Evolutionary conservation across 108 stramenopile species (phyloP), one percentile per base, ranked within the genome.

Genomic region (Epipyxis sp.): DNA sequence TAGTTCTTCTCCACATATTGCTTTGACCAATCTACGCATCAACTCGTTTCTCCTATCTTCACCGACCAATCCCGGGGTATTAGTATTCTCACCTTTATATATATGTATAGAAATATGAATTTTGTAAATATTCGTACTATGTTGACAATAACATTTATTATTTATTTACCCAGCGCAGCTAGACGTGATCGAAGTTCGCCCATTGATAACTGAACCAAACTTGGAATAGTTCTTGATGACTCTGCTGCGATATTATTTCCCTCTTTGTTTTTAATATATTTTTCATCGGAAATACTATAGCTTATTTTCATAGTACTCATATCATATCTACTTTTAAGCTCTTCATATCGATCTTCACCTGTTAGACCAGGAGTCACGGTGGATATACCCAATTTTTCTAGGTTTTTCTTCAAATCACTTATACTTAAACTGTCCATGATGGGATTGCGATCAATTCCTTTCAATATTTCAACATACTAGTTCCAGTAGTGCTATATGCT

Each of bases 331-430:
- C 25, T 57, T n/a, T n/a, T 57, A 13, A 67, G 20, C 65, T 67
- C 65, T 67, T 67, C 65, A 42, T 13, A 43, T 74, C 71, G 44
- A 54, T 74, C 46, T 6, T 74, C 71, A 74, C 71, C 71, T 37
- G 44, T 37, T 20, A 74, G 35, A 6, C 71, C 71, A 35, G 71
- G 71, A 54, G 71, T 74, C 10, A 42, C 16, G 6, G 71, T 74
- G 71, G 27, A 29, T 30, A 74, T 57, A 32, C 71, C 71, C 50
- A 74, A 35, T 39, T 46, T 50, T 50, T 50, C 46, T 20, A 50
- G 20, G 13, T 50, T 20, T 13, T 6, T 50, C 46, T 50, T 50
- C 20, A 50, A 20, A 50, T 6, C 20, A 50, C 46, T 20, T 6
- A 50, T 50, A 50, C 20, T 50, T 20, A 50, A n/a, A n/a, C n/a